Evolutionary conservation across 2,329 filamentous ascomycete genomes (phyloP), one percentile per base, ranked within the genome.

Genomic region (Polychaeton citri): DNA sequence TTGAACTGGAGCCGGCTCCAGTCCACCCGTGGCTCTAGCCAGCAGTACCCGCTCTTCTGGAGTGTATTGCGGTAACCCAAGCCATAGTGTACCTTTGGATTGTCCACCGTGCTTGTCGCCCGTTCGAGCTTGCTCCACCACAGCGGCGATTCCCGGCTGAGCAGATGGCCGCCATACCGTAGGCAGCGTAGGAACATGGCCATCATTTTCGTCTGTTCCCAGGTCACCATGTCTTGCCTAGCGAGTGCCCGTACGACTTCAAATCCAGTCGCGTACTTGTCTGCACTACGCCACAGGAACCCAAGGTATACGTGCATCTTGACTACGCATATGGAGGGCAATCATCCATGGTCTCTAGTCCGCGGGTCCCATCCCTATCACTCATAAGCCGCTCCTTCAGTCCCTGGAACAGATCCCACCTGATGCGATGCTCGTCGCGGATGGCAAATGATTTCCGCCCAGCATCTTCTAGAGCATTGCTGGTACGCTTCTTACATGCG

Each of bases 271-370:
- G 32, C 19, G 21, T 19, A 34, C 19, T 34, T 34, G 32, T 34
- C 32, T 20, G 19, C 32, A n/a, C 32, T 34, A 18, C 32, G 13
- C 32, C 32, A 21, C 15, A 34, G 32, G 13, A 34, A 34, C 16
- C 12, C 21, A 16, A 34, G 19, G 18, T 34, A 34, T 15, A 24
- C 13, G 13, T 19, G 19, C 10, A 17, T 28, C 12, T 28, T 35
- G n/a, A 16, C 18, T 9, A 21, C 21, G 16, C 13, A 35, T 7
- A 24, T 24, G n/a, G 7, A 24, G 7, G 21, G 21, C 21, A n/a
- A n/a, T 8, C 21, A 24, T 7, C n/a, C 21, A 7, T 24, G 7
- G 21, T 8, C n/a, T 7, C 21, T 24, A 24, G 21, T 7, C 21
- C 7, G n/a, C 7, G n/a, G 21, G n/a, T n/a, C 21, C 7, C n/a